Evolutionary conservation across 2,329 filamentous ascomycete species (phyloP), one percentile per base, ranked within the genome.

Genomic region (Penicillium sp.): DNA sequence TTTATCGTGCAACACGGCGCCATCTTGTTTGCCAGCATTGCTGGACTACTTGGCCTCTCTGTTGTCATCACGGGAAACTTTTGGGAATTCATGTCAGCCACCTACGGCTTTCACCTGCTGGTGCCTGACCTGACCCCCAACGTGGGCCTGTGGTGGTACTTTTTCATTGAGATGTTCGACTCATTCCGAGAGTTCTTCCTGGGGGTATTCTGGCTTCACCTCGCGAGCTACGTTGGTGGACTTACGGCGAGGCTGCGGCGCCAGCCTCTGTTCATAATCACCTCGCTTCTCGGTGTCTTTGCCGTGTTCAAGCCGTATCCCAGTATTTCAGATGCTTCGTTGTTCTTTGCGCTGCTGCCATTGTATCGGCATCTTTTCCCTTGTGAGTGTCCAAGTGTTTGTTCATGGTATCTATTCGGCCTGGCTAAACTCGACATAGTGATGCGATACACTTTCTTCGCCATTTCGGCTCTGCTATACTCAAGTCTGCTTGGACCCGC

Each of bases 131-230:
- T 99, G 42, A 96, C 94, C 0, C 95, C 95, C 12, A 99, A 98
- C 66, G 90, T 96, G 34, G 95, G 95, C 1, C 83, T 99, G 1
- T 99, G 95, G 95, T 99, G 95, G 95, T 99, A 99, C 78, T 99
- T 99, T 79, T 98, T 99, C 74, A 96, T 96, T 67, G 94, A 99
- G 74, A 99, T 99, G 88, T 99, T 99, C 75, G 95, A 99, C 78
- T 94, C 93, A 0, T 99, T 99, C 83, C 86, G 95, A 41, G 89
- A 90, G 68, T 99, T 99, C 82, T 99, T 98, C 83, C 85, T 99
- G 3, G 95, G 91, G 56, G 93, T 99, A 51, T 99, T 99, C 80
- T 98, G 96, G 92, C 84, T 99, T 61, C 95, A 99, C 73, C 86
- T 98, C 59, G 87, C 90, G 0, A 90, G 90, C 41, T 99, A 99